These are phyloP conservation scores for Ceriops tagal DNA, from an alignment of 345 rosid species.

Conservation along the genomic window DNA sequence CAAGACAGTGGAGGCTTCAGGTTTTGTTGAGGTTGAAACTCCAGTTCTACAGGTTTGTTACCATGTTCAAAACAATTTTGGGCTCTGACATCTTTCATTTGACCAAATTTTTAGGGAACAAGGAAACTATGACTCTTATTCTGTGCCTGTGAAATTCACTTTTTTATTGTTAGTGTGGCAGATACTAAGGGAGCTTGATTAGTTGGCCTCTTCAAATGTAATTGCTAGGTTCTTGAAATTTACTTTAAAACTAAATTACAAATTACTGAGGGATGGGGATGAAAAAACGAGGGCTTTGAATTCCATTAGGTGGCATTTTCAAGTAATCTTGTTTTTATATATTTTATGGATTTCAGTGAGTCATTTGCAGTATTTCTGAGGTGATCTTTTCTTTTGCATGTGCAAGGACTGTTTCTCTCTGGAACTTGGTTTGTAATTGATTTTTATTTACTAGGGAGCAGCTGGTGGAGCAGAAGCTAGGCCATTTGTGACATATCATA, in stretches of 20 bases:
- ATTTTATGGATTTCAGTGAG: background rate
- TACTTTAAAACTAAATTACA: background rate
- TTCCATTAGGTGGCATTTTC: no score
- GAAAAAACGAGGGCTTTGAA: no score
- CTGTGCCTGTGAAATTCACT: background rate
- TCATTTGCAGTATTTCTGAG: background rate
- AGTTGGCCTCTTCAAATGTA: background rate
- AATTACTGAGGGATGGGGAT: background rate
- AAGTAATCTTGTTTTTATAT: no score
- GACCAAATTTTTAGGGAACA: background rate
- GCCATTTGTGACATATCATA: conserved; percentile 89
- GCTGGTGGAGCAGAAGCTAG: conserved; percentile 99
- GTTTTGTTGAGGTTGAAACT: conserved; percentile 92
- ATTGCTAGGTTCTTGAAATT: background rate
- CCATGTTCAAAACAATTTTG: conserved; percentile 17
- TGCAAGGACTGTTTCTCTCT: conserved; percentile 1
- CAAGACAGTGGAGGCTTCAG: conserved; percentile 70
- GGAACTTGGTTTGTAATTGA: conserved; percentile 37
- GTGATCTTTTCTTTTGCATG: background rate
- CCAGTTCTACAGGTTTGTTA: conserved; percentile 89
- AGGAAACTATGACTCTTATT: background rate
- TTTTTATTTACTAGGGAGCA: conserved; percentile 75
- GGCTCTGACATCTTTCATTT: conserved; percentile 1
- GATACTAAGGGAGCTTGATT: background rate
- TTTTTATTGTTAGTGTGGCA: background rate